These are phyloP conservation scores for Trifolium pratense DNA, from an alignment of 306 rosid species.

Conservation along the genomic window DNA sequence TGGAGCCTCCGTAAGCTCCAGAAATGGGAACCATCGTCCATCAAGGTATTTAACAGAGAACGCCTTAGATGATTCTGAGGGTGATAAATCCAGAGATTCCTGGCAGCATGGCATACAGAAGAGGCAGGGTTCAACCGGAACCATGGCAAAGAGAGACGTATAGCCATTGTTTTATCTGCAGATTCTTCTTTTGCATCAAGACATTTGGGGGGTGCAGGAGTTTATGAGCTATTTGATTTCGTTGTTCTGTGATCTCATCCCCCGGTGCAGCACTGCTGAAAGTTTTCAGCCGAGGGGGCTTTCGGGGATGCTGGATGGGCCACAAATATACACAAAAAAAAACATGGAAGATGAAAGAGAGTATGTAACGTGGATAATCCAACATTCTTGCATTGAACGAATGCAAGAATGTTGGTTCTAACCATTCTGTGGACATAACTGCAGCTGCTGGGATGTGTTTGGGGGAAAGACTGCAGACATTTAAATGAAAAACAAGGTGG, in stretches of 20 bases:
- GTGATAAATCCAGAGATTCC: slow-evolving; percentile 74
- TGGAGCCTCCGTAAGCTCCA: slow-evolving; percentile 42
- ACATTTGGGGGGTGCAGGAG: slow-evolving; percentile 28
- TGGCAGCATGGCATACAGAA: slow-evolving; percentile 82
- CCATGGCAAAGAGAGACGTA: slow-evolving; percentile 70
- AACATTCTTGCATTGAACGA: slow-evolving; percentile 1
- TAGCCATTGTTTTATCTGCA: slow-evolving; percentile 47
- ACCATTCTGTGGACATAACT: slow-evolving; percentile 39
- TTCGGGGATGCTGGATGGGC: slow-evolving; percentile 40
- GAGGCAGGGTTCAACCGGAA: slow-evolving; percentile 74
- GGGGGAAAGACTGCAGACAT: slow-evolving; percentile 52
- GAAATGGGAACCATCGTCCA: slow-evolving; percentile 78
- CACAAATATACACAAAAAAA: slow-evolving; percentile 19
- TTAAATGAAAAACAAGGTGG: slow-evolving; percentile 37
- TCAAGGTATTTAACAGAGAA: slow-evolving; percentile 61
- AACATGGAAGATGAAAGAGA: slow-evolving; percentile 38
- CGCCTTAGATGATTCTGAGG: slow-evolving; percentile 68
- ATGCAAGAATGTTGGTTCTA: slow-evolving; percentile 43
- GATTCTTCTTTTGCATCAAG: slow-evolving; percentile 42
- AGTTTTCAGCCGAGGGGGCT: slow-evolving; percentile 34
- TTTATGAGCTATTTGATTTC: slow-evolving; percentile 33
- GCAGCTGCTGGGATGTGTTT: slow-evolving; percentile 47
- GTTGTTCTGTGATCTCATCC: slow-evolving; percentile 37
- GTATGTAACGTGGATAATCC: slow-evolving; percentile 17
- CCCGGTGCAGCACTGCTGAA: slow-evolving; percentile 21